Base-by-base conservation (phyloP, 2,329 filamentous ascomycete genomes). In the Trichoderma brevicompactum region DNA sequence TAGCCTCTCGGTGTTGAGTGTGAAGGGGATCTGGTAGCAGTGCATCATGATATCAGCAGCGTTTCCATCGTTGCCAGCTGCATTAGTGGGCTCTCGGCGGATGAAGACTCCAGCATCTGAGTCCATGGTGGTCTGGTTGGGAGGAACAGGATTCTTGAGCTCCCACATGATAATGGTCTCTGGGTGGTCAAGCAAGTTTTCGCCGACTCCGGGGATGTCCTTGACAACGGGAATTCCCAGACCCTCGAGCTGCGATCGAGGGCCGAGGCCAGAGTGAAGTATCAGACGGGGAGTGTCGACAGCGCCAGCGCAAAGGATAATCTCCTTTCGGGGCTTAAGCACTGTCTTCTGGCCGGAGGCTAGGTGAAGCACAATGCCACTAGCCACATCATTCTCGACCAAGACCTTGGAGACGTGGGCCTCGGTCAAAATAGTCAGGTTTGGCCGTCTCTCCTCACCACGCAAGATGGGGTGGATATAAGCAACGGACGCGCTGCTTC, bases 11-110 rank as follows among this genome's bases (percentile, higher is more conserved):
- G 92, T 97, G 84, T 96, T 96, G 71, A 93, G 87, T 68, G 89
- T 91, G 80, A 96, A 96, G 62, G 92, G 92, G 70, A 96, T 96
- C 79, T 96, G 93, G 82, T 96, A 96, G 85, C 92, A 96, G 81
- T 96, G 92, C 90, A 95, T 95, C 93, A 96, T 96, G 73, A 96
- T 80, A 74, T 97, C 93, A 69, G 90, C 91, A 64, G 91, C 89
- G 68, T 90, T 85, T 60, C 90, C 90, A 71, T 96, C 92, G 69
- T 82, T 84, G 68, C 83, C 82, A 7, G 79, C 76, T 2, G 92
- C 90, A 73, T 94, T 88, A 71, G 86, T 82, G 13, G 83, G 75
- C 78, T 96, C 88, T 66, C 92, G 90, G 68, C 92, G 91, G 65
- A 96, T 82, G 84, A 96, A 96, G 74, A 95, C 90, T 69, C 91